Evolutionary conservation across 257 asterid species (phyloP).

Genomic region (Paraleonurus japonicus): DNA sequence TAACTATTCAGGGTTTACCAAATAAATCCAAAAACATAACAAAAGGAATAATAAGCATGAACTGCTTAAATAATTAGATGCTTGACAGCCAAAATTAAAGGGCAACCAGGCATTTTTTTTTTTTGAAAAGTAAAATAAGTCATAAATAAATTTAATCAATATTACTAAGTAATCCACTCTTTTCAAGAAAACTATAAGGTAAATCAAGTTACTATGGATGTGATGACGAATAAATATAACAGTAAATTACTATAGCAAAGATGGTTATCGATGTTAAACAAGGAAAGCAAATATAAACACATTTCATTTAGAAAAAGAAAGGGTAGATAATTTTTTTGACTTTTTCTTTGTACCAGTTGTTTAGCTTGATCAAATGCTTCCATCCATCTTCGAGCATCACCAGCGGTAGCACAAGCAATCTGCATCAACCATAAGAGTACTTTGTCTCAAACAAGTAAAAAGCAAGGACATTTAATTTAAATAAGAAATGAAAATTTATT

Average conservation of each 20-base stretch:
- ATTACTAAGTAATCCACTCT: background rate
- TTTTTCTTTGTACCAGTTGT: conserved; percentile 64
- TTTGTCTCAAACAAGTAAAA: conserved; percentile 21
- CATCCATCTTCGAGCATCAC: conserved; percentile 87
- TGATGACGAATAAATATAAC: conserved; percentile 5
- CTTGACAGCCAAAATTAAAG: conserved; percentile 16
- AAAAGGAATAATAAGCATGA: conserved; percentile 8
- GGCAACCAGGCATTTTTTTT: conserved; percentile 7
- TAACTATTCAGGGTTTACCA: background rate
- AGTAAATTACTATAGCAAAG: conserved; percentile 11
- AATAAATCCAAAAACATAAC: conserved; percentile 7
- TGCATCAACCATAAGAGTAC: conserved; percentile 36
- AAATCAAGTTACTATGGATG: conserved; percentile 3
- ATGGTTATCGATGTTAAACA: conserved; percentile 15
- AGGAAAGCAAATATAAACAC: background rate
- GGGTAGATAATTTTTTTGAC: background rate
- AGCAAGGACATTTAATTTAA: background rate
- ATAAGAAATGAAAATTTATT: background rate
- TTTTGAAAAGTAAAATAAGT: background rate
- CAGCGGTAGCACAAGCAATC: conserved; percentile 93
- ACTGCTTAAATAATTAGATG: conserved; percentile 12
- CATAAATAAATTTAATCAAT: conserved; percentile 4
- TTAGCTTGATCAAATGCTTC: conserved; percentile 97
- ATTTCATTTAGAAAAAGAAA: conserved; percentile 10
- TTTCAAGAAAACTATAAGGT: background rate